phyloP scores from a whole-genome alignment of 2,329 filamentous ascomycete species.

The Diaporthe citrichinensis region DNA sequence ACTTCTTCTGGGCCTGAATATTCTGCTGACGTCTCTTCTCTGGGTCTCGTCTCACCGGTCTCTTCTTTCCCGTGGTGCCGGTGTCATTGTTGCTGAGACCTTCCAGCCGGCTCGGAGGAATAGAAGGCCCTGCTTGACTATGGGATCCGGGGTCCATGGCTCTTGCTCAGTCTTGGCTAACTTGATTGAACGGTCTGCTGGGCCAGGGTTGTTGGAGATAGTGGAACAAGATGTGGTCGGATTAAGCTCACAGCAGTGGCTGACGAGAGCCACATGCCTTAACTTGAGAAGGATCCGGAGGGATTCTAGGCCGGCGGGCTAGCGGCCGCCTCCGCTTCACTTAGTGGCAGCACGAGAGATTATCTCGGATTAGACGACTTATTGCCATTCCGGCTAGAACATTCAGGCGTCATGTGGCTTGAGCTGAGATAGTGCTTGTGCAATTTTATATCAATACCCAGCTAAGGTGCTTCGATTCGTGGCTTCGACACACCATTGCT shows the following conservation, averaged over 20 bases:
- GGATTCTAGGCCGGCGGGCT: not conserved
- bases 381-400: rapidly evolving
- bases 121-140: not conserved
- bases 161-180: slow-evolving; percentile 3
- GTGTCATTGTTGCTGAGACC: not conserved
- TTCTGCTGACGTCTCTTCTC: slow-evolving; percentile 47
- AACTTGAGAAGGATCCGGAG: not conserved
- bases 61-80: slow-evolving; percentile 34
- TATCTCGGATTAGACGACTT: not conserved
- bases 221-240: slow-evolving; percentile 19
- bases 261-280: slow-evolving; percentile 38
- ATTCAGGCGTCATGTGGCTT: not conserved
- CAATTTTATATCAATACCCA: not conserved
- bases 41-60: slow-evolving; percentile 42
- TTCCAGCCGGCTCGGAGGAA: not conserved
- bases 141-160: not conserved
- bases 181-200: not conserved
- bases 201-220: not conserved
- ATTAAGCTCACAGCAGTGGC: slow-evolving; percentile 27
- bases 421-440: not conserved
- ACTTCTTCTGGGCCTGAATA: slow-evolving; percentile 46
- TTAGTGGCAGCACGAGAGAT: not conserved
- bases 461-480: not conserved
- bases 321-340: not conserved
- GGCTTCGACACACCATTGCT: too few species aligned